Evolutionary conservation across 208 protist genomes (phyloP).

Genomic region (Crithidia thermophila): DNA sequence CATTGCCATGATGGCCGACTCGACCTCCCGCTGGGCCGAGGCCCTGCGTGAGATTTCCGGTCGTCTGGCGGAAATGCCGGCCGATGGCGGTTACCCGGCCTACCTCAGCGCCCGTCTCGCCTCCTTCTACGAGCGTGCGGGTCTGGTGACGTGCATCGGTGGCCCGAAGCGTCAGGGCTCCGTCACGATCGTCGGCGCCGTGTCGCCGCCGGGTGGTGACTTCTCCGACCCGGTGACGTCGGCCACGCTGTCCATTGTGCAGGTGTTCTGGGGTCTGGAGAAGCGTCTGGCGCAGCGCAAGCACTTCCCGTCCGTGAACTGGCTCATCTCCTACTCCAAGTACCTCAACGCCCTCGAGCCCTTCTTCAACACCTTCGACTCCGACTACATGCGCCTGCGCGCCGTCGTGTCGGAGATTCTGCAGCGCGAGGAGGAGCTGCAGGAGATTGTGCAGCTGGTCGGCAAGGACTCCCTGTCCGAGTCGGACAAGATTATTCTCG

Average conservation of each 20-base stretch:
- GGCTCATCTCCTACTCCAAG: conserved; percentile 99
- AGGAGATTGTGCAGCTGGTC: conserved; percentile 99
- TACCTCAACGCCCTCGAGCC: conserved; percentile 97
- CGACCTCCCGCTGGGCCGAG: conserved; percentile 99
- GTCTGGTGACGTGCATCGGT: conserved; percentile 96
- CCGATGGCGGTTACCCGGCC: conserved; percentile 99
- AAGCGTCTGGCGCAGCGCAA: conserved; percentile 99
- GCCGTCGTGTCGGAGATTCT: conserved; percentile 96
- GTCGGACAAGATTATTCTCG: conserved; percentile 99
- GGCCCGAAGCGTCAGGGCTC: conserved; percentile 96
- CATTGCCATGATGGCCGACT: conserved; percentile 99
- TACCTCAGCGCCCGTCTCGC: conserved; percentile 99
- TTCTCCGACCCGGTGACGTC: conserved; percentile 99
- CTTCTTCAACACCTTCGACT: conserved; percentile 97
- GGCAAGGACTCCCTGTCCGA: conserved; percentile 99
- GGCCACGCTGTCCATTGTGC: conserved; percentile 99
- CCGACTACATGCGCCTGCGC: conserved; percentile 96
- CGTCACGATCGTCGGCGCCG: conserved; percentile 99
- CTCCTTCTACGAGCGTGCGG: conserved; percentile 99
- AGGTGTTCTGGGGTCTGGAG: conserved; percentile 99
- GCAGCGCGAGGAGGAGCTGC: conserved; percentile 99
- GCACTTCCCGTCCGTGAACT: conserved; percentile 99
- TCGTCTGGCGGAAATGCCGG: conserved; percentile 99
- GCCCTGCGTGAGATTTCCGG: conserved; percentile 99
- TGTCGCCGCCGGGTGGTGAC: conserved; percentile 99